Evolutionary conservation across 768 basidiomycete species (phyloP).

Genomic region (Mycena capillaripes): DNA sequence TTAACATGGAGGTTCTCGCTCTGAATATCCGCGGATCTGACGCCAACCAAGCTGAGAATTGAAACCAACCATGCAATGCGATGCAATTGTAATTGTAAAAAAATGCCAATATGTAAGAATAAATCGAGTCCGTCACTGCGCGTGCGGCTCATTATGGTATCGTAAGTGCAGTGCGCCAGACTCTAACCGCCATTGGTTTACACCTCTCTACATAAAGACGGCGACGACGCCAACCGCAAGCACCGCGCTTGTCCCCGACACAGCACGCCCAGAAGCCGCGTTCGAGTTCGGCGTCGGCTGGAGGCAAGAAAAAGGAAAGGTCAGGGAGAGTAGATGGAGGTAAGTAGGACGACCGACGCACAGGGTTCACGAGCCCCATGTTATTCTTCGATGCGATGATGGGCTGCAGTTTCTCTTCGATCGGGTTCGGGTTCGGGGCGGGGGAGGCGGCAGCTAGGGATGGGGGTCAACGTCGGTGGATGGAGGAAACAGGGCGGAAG

Average conservation of each 20-base stretch:
- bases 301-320: neutral
- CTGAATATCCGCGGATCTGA: too few relatives aligned
- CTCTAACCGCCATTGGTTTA: too few relatives aligned
- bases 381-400: slow-evolving; percentile 45
- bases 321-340: neutral
- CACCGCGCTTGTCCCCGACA: slow-evolving; percentile 1
- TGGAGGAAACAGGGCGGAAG: too few relatives aligned
- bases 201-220: neutral
- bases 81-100: slow-evolving; percentile 12
- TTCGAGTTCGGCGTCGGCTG: slow-evolving; percentile 28
- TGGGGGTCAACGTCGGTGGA: neutral
- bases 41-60: neutral
- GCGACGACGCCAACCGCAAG: slow-evolving; percentile 15
- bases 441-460: slow-evolving; percentile 31
- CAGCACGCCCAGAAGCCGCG: slow-evolving; percentile 10
- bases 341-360: neutral
- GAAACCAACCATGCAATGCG: neutral
- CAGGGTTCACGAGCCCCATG: slow-evolving; percentile 39
- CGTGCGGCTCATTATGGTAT: slow-evolving; percentile 33
- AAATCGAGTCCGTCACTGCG: slow-evolving; percentile 26
- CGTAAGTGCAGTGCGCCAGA: neutral
- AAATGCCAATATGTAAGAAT: slow-evolving; percentile 1
- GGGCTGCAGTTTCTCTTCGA: slow-evolving; percentile 41
- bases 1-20: too few relatives aligned
- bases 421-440: slow-evolving; percentile 42